A percentile compares a stretch with the other conserved stretches of the same genome.
Evolutionary conservation across 345 rosid species (phyloP).

Genomic region (Excoecaria agallocha): DNA sequence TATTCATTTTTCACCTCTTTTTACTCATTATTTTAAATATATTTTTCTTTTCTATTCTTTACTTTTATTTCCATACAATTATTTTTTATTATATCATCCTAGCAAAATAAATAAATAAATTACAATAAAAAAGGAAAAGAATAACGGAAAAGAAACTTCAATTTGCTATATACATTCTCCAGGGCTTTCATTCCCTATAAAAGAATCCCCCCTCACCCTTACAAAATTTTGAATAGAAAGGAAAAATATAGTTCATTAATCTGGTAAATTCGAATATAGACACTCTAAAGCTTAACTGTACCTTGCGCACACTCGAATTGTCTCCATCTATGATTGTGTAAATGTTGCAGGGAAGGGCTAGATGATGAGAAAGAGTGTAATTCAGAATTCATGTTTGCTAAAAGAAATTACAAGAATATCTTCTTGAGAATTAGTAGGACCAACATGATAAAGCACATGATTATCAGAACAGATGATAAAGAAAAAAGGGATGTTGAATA

Average conservation of each 20-base stretch:
- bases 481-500: too few relatives aligned
- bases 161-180: constrained; percentile 20
- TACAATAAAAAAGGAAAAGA: too few relatives aligned
- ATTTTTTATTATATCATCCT: too few relatives aligned
- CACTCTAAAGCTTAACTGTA: constrained; percentile 12
- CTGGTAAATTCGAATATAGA: constrained; percentile 4
- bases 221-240: neutral
- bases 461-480: constrained; percentile 71
- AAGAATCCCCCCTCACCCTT: constrained; percentile 1
- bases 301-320: neutral
- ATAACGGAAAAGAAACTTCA: too few relatives aligned
- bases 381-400: neutral
- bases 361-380: constrained; percentile 2
- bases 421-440: constrained; percentile 80
- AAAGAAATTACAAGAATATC: constrained; percentile 52
- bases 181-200: constrained; percentile 5
- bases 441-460: constrained; percentile 93
- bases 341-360: constrained; percentile 8
- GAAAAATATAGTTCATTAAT: constrained; percentile 5
- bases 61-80: too few relatives aligned
- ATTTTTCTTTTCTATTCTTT: too few relatives aligned
- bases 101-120: too few relatives aligned
- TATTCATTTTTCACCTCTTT: too few relatives aligned
- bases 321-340: neutral
- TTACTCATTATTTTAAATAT: too few relatives aligned